Conservation (phyloP, 495 filamentous ascomycete genomes). For the Penicillium pulvis region DNA sequence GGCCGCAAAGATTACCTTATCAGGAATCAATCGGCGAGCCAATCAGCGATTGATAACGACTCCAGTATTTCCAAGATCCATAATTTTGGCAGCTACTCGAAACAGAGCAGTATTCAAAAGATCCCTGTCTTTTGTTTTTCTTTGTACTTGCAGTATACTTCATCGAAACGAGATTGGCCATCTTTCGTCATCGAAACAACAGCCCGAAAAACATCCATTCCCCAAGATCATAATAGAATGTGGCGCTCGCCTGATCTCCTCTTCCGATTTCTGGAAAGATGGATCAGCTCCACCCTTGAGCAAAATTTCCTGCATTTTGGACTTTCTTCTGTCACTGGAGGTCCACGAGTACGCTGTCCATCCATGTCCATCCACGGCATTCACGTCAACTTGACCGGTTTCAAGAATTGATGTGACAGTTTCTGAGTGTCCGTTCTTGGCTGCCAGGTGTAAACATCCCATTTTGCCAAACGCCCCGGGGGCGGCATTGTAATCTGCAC, state of each 20-base stretch:
- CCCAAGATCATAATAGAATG: neutral
- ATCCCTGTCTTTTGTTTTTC: neutral
- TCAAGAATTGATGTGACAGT: neutral
- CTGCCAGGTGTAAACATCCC: too few species aligned
- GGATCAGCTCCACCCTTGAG: neutral
- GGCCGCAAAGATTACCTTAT: neutral
- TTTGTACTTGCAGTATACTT: neutral
- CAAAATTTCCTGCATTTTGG: neutral
- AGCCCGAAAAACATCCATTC: neutral
- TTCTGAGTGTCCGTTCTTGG: neutral
- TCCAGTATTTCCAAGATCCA: neutral
- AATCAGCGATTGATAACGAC: neutral
- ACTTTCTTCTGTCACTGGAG: neutral
- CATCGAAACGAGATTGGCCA: neutral
- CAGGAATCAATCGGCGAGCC: neutral
- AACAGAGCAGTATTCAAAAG: neutral
- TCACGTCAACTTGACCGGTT: neutral
- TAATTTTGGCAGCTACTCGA: neutral
- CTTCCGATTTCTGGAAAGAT: neutral
- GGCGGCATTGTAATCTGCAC: too few species aligned
- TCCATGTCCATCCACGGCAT: neutral
- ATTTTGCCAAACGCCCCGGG: too few species aligned
- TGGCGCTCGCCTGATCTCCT: neutral
- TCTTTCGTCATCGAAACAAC: neutral
- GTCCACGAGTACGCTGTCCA: neutral